Base-by-base conservation (phyloP, 1,139 yeast species). In the Debaryomyces nepalensis region DNA sequence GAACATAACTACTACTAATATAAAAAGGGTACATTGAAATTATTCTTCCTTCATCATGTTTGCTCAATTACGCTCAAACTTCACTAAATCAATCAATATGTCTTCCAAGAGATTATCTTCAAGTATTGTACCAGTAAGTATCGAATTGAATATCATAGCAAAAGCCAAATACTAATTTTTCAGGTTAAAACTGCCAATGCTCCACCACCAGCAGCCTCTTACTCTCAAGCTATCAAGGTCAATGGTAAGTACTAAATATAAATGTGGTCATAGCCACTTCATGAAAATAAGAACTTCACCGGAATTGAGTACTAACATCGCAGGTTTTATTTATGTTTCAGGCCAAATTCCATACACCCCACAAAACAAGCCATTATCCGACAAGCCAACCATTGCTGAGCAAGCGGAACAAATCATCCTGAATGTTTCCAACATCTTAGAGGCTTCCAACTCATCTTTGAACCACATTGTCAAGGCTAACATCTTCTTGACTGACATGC, bases 121-220 rank as follows among this genome's bases (percentile, higher is more conserved):
- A 24, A 63, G 75, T 29, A 63, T 77, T 44, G 72, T 75, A 46
- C 73, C 80, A 45, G 80, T 74, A 68, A 31, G 78, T 70, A 15
- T 19, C n/a, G 8, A 18, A 23, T 19, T 21, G 9, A 29, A 15
- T 10, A 9, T 16, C 27, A 19, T 19, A 15, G 19, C 12, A 14
- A 20, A 30, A 15, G 30, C 16, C 18, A 15, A 5, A 18, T 56
- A 62, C 70, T 67, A 66, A 68, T 69, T 11, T 18, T 18, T 16
- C 44, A 79, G 83, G 79, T 82, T 44, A 73, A 75, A 58, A 84
- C 96, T 43, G 75, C 81, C 48, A 76, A 75, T 53, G 97, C 97
- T 26, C 97, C 98, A 56, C 89, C 95, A 47, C 96, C 97, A 50
- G 97, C 96, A 39, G 97, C 97, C 42, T 82, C 96, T 14, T 91